These are phyloP conservation scores for Marvania coccoides DNA, from an alignment of 139 green algal genomes.

Conservation along the genomic window DNA sequence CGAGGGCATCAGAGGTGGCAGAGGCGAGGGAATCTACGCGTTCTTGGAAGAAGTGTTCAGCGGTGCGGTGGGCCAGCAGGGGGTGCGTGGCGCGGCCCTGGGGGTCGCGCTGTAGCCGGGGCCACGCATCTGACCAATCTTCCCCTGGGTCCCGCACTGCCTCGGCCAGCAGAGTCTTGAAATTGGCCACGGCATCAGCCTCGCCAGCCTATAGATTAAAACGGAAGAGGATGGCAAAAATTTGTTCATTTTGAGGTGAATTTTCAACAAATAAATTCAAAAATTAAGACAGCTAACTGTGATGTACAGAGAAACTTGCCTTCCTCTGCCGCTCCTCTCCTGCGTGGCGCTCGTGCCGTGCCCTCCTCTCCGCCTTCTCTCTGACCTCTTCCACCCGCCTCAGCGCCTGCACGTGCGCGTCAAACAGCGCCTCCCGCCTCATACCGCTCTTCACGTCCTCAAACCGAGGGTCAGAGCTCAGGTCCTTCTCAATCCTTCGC, in stretches of 20 bases:
- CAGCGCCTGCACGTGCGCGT: background rate
- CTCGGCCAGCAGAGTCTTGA: slow-evolving; percentile 51
- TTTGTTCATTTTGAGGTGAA: background rate
- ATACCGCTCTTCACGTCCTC: background rate
- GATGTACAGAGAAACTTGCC: background rate
- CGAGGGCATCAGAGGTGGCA: background rate
- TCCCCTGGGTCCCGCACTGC: slow-evolving; percentile 37
- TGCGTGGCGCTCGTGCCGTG: slow-evolving; percentile 5
- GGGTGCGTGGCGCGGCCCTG: slow-evolving; percentile 29
- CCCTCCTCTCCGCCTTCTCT: slow-evolving; percentile 3
- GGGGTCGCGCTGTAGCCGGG: slow-evolving; percentile 36
- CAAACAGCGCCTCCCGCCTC: slow-evolving; percentile 1
- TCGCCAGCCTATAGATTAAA: slow-evolving; percentile 19
- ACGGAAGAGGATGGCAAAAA: background rate
- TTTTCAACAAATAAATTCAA: background rate
- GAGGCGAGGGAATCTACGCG: no score
- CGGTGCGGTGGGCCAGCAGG: slow-evolving; percentile 7
- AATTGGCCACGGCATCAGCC: slow-evolving; percentile 36
- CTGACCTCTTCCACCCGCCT: slow-evolving; percentile 10
- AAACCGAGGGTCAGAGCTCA: background rate
- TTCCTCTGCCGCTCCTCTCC: slow-evolving; percentile 10
- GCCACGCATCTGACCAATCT: slow-evolving; percentile 23
- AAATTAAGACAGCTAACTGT: background rate
- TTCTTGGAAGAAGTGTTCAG: slow-evolving; percentile 31
- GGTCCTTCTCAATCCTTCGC: background rate